Base-by-base conservation (phyloP, 257 asterid species). In the Datura wrightii region DNA sequence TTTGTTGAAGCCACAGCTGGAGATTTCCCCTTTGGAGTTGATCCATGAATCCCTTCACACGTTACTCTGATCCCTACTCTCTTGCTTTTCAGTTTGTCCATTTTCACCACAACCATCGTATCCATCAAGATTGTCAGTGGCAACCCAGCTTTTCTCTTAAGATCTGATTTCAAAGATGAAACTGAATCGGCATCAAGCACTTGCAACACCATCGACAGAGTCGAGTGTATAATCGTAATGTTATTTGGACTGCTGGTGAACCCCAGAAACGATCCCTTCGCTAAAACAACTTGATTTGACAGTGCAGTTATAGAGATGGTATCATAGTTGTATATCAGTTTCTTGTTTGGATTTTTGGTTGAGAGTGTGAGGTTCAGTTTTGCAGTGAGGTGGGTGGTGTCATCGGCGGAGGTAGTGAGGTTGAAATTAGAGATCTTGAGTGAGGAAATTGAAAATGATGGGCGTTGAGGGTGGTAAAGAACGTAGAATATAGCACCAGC, bases 1-100 rank as follows among this genome's bases (percentile, higher is more conserved):
- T 87, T 66, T 9, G 88, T 84, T 31, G 86, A 60, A 1, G 86
- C 91, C 11, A 80, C 52, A 16, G 90, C 44, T n/a, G 90, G 79
- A 6, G 83, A 52, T 69, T 87, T 88, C 10, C 89, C 92, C 16
- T 80, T 79, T 14, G 91, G 92, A 37, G 84, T 79, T 3, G 52
- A 69, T 10, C 85, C 83, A 60, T 80, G 85, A 36, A 86, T 83
- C 5, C 91, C 92, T 15, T 84, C 83, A 70, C 91, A 89, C 7
- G 44, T 74, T 2, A 89, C 87, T 62, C 85, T 72, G 52, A 87
- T 80, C 50, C 62, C 82, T 34, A 87, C 79, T 59, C 81, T 87
- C 54, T 87, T 87, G 67, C 79, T 67, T 59, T 87, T 87, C 66
- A 87, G 8, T 46, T 66, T 80, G 31, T 82, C 89, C 66, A 87